Conservation (phyloP, 2,329 filamentous ascomycete genomes). For the Xylaria sp. region DNA sequence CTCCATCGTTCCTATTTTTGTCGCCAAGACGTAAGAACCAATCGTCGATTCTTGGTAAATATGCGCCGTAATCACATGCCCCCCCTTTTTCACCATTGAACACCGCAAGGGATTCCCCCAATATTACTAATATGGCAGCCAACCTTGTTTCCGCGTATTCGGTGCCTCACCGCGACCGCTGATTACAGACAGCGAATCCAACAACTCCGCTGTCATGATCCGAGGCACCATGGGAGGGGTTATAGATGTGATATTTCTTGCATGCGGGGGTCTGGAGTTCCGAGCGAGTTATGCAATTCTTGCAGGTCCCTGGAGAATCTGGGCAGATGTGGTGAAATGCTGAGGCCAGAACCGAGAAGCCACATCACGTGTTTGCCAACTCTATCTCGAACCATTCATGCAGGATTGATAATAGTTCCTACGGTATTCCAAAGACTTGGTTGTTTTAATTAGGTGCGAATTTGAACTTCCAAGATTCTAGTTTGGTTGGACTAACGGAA, state of each 20-base stretch:
- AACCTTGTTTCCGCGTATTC: no score
- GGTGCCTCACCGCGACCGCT: background rate
- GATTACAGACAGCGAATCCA: background rate
- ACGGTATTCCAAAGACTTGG: background rate
- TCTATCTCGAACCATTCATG: background rate
- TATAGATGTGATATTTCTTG: background rate
- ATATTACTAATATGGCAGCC: no score
- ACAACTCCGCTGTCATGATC: background rate
- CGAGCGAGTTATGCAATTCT: slow-evolving; percentile 4
- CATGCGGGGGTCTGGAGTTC: slow-evolving; percentile 3
- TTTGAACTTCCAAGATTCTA: no score
- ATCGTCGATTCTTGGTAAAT: slow-evolving; percentile 14
- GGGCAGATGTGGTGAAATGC: background rate
- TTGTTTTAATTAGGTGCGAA: background rate
- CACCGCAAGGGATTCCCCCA: no score
- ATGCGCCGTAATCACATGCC: background rate
- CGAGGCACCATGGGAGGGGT: background rate
- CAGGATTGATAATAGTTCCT: background rate
- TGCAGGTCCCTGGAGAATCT: background rate
- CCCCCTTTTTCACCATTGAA: background rate
- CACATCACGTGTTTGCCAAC: background rate
- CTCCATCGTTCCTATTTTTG: background rate
- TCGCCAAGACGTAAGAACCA: slow-evolving; percentile 14
- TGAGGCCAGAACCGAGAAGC: background rate
- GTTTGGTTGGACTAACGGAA: background rate